Evolutionary conservation across 1,139 yeast genomes (phyloP), one percentile per base, ranked within the genome.

Genomic region (Pichia sp.): DNA sequence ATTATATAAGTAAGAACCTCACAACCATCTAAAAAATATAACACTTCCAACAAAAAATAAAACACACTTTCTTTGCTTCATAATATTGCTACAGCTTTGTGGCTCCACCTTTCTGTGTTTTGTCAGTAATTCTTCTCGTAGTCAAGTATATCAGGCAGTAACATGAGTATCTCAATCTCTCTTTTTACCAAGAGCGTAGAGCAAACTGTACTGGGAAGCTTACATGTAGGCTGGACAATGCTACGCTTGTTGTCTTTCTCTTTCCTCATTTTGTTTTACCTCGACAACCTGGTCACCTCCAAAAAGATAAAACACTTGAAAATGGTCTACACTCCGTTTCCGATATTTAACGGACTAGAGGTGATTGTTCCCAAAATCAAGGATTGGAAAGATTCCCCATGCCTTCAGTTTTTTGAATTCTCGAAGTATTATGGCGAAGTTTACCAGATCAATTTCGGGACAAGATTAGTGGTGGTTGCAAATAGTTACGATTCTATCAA

Each of bases 381-480:
- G 15, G 41, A 7, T 0, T 55, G 57, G 50, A 3, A 45, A 15
- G 53, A 57, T 7, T 61, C 69, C 1, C 88, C 90, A 0, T 78
- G 89, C 3, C 53, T 73, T 45, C 71, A 71, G 3, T 85, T 78
- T 64, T 61, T 70, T 57, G 59, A 67, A n/a, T 82, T 90, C 85
- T 60, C 78, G 0, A 53, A 68, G 26, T 56, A 59, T 19, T 77
- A 77, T 59, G 76, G 80, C 0, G 72, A 78, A 2, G 76, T 85
- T 1, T 85, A 78, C 63, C 93, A 86, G 62, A 73, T 86, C 34
- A 70, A 87, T 48, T 67, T 87, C 53, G 95, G 95, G 0, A 70
- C 68, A 31, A 73, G 70, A 52, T 71, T 79, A 10, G 78, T 84
- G 0, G 75, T 87, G 8, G 85, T 87, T 32, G 92, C 84, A 10